Conservation (phyloP, 1,139 yeast species). For the Hemisphaericaspora subhashii region DNA sequence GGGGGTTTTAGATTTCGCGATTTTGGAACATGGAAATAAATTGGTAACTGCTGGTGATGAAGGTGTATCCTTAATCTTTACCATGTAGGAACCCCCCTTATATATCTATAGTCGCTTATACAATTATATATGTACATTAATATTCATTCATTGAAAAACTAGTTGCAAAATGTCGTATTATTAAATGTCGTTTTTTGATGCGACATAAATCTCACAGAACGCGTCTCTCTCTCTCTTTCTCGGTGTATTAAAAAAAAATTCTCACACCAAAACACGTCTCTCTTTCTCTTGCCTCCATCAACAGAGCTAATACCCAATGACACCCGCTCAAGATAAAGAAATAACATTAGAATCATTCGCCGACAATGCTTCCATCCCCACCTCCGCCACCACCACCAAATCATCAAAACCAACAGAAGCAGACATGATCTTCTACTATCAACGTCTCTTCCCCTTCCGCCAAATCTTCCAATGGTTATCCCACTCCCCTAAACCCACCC, state of each 20-base stretch:
- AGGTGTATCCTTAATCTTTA: constrained; percentile 81
- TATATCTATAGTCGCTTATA: not conserved
- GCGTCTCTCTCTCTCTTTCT: not conserved
- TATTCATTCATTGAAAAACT: too few species aligned
- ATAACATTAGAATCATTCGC: not conserved
- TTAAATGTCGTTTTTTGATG: too few species aligned
- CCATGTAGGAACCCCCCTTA: constrained; percentile 8
- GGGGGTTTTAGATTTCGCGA: constrained; percentile 85
- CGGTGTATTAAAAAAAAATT: constrained; percentile 1
- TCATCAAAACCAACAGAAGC: constrained; percentile 52
- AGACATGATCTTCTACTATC: constrained; percentile 77
- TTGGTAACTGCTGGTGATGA: constrained; percentile 97
- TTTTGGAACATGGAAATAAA: constrained; percentile 61
- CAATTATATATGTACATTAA: too few species aligned
- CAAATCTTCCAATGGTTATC: constrained; percentile 83
- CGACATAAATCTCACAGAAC: not conserved
- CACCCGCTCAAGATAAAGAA: not conserved
- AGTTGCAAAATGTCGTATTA: not conserved
- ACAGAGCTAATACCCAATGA: not conserved
- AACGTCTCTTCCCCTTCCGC: constrained; percentile 68
- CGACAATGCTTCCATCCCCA: not conserved
- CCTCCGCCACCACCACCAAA: not conserved
- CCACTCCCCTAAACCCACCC: constrained; percentile 71
- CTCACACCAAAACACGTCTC: not conserved
- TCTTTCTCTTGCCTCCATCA: not conserved